A percentile compares a stretch with the other conserved stretches of the same genome.
These are phyloP conservation scores for Xylaria sp. DNA, from an alignment of 2,329 filamentous ascomycete genomes.

Conservation along the genomic window DNA sequence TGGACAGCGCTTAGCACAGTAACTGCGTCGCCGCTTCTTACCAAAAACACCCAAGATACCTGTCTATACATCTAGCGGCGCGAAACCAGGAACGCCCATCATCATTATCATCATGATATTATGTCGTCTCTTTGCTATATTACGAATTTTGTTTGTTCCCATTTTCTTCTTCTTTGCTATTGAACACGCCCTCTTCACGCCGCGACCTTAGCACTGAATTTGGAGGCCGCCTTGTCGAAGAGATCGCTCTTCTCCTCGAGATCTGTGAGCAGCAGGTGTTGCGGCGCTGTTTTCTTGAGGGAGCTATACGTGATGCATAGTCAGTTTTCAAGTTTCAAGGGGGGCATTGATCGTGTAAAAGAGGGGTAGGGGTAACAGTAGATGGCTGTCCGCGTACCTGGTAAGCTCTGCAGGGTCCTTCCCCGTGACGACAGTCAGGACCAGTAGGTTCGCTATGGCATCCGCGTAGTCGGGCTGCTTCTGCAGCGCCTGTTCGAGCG, in stretches of 20 bases:
- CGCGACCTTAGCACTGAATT: constrained; percentile 86
- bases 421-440: constrained; percentile 80
- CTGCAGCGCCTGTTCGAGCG: constrained; percentile 81
- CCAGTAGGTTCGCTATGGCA: constrained; percentile 84
- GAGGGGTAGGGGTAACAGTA: neutral
- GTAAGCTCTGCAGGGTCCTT: constrained; percentile 73
- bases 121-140: neutral
- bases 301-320: constrained; percentile 53
- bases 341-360: constrained; percentile 4
- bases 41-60: constrained; percentile 6
- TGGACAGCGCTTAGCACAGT: neutral
- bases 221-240: constrained; percentile 86
- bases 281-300: constrained; percentile 68
- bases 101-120: constrained; percentile 12
- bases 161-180: neutral
- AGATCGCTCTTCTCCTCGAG: constrained; percentile 85
- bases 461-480: constrained; percentile 78
- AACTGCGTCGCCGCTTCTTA: neutral
- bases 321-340: constrained; percentile 12
- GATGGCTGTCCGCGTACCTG: constrained; percentile 64
- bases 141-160: neutral
- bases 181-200: constrained; percentile 53
- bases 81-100: constrained; percentile 17
- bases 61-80: constrained; percentile 25
- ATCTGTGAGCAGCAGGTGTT: constrained; percentile 78